Base-by-base conservation (phyloP, 352 stramenopile genomes). In the Sclerospora graminicola region DNA sequence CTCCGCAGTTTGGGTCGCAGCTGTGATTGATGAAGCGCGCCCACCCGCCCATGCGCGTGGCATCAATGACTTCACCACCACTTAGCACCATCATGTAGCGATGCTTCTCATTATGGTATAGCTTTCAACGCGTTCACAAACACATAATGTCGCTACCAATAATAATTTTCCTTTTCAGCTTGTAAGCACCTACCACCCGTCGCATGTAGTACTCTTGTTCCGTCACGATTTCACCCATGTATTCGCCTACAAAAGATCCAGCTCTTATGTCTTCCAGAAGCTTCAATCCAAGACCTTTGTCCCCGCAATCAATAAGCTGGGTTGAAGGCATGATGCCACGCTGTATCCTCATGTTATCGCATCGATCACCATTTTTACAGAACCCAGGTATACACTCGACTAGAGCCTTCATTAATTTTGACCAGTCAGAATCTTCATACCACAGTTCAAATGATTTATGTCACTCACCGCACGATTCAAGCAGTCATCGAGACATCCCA, bases 1-100 rank as follows among this genome's bases (percentile, higher is more conserved):
- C 94, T 26, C 80, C 76, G 61, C 89, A 97, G 61, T 97, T 97
- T 9, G 65, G 81, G n/a, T 92, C 69, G 53, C 89, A 97, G 58
- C 87, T 97, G 52, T 96, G 86, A 63, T 98, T 98, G 48, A 98
- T 96, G 48, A 97, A 98, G 32, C 93, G 78, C 21, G 89, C 89
- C 27, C 95, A 74, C 23, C 89, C 91, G 23, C 91, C 89, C 55
- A 91, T 89, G 24, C 88, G 69, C 19, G 80, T 93, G 21, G 82
- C 84, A 54, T 96, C 84, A 26, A 96, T 90, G 54, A 93, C 84
- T 60, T 89, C 75, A 14, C 68, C 78, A 16, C 76, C 79, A 37
- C 72, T 89, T 42, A 89, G 62, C 26, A 88, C 77, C 70, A 92
- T 88, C 69, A 84, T 85, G 60, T 89, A 88, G 5, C 69, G 60